Conservation (phyloP, 2,329 filamentous ascomycete species). For the Ascochyta pisi region DNA sequence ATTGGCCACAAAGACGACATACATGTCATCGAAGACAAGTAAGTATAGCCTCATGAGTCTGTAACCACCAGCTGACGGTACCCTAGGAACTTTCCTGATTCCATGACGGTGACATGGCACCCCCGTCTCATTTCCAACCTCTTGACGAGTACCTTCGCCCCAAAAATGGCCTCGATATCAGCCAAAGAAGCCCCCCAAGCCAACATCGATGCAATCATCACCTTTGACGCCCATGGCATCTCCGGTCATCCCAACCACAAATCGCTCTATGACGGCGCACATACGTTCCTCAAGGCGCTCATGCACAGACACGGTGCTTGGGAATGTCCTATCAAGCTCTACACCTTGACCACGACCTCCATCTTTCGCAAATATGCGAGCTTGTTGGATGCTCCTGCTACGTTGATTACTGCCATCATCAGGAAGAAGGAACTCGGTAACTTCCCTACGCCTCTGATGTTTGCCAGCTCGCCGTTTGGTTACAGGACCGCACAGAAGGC, state of each 20-base stretch:
- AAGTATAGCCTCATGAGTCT: slow-evolving; percentile 17
- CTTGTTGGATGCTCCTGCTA: slow-evolving; percentile 77
- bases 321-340: slow-evolving; percentile 79
- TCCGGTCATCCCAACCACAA: slow-evolving; percentile 94
- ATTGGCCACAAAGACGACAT: slow-evolving; percentile 78
- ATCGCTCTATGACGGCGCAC: slow-evolving; percentile 83
- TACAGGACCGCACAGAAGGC: slow-evolving; percentile 77
- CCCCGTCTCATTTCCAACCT: slow-evolving; percentile 72
- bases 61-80: slow-evolving; percentile 12
- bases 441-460: slow-evolving; percentile 67
- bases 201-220: slow-evolving; percentile 81
- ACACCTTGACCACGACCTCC: slow-evolving; percentile 78
- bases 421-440: slow-evolving; percentile 60
- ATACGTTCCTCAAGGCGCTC: slow-evolving; percentile 72
- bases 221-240: slow-evolving; percentile 84
- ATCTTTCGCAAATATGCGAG: slow-evolving; percentile 81
- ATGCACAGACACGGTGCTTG: slow-evolving; percentile 69
- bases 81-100: slow-evolving; percentile 77
- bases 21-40: slow-evolving; percentile 82
- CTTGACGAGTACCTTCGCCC: slow-evolving; percentile 76
- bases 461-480: slow-evolving; percentile 70
- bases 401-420: slow-evolving; percentile 65
- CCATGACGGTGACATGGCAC: slow-evolving; percentile 83
- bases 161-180: slow-evolving; percentile 59
- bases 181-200: slow-evolving; percentile 56